phyloP scores from a whole-genome alignment of 2,329 filamentous ascomycete genomes.

The Cercospora janseana region DNA sequence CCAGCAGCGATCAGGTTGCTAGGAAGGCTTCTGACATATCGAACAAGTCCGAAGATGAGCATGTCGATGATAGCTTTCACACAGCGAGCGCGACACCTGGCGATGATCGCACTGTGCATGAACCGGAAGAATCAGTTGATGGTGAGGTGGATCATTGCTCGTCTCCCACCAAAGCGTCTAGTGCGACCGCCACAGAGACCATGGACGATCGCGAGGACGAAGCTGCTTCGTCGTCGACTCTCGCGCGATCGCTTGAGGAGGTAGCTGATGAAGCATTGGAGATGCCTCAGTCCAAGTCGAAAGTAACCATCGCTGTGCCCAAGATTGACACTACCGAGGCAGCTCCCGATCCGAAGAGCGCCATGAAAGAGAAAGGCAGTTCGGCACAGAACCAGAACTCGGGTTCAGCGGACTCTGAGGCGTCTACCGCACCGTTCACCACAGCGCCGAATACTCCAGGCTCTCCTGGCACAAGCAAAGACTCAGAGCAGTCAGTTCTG shows the following conservation, averaged over 20 bases:
- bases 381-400: constrained; percentile 14
- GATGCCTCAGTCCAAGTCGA: constrained; percentile 15
- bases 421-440: constrained; percentile 21
- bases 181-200: background rate
- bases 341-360: background rate
- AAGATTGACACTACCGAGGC: constrained; percentile 7
- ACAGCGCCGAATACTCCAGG: constrained; percentile 31
- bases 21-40: background rate
- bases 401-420: constrained; percentile 21
- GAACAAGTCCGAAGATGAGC: constrained; percentile 26
- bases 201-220: background rate
- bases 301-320: constrained; percentile 12
- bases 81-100: constrained; percentile 33
- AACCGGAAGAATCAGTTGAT: too few species aligned
- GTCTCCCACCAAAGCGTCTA: background rate
- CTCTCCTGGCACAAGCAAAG: constrained; percentile 2
- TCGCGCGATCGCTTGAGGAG: too few species aligned
- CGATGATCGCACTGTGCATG: background rate
- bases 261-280: constrained; percentile 19
- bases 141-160: too few species aligned
- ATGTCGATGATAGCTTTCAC: constrained; percentile 37
- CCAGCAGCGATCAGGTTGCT: background rate
- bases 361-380: background rate
- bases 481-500: background rate
- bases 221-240: background rate